A percentile compares a stretch with the other conserved stretches of the same genome.
phyloP scores from a whole-genome alignment of 768 basidiomycete species.

The Russula sp. region DNA sequence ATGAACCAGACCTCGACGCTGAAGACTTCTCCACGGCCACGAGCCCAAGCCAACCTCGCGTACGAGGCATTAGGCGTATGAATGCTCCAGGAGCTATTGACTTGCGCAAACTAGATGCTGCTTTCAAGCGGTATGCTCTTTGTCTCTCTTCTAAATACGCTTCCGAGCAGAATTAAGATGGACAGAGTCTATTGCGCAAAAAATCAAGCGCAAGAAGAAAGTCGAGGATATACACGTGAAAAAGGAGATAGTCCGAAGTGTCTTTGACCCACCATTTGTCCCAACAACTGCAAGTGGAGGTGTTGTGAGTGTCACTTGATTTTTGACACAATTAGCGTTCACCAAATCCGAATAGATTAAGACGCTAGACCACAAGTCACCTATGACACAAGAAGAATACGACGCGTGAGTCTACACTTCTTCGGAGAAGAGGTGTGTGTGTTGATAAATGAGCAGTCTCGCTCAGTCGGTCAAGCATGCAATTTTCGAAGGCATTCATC shows the following conservation, averaged over 20 bases:
- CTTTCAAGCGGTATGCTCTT: conserved; percentile 64
- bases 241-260: conserved; percentile 72
- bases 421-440: neutral
- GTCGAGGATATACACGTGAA: conserved; percentile 47
- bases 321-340: neutral
- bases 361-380: conserved; percentile 73
- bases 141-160: neutral
- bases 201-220: conserved; percentile 75
- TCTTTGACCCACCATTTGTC: conserved; percentile 59
- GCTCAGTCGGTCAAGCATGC: conserved; percentile 60
- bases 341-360: conserved; percentile 42
- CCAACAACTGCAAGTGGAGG: conserved; percentile 30
- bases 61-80: conserved; percentile 27
- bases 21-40: conserved; percentile 26
- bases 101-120: conserved; percentile 69
- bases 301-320: conserved; percentile 29
- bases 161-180: conserved; percentile 40
- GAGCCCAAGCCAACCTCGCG: conserved; percentile 8
- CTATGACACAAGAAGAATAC: conserved; percentile 69
- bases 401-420: conserved; percentile 44
- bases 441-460: conserved; percentile 35
- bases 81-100: conserved; percentile 62
- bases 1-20: conserved; percentile 31
- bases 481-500: conserved; percentile 72
- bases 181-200: conserved; percentile 83